Evolutionary conservation across 306 rosid species (phyloP), one percentile per base, ranked within the genome.

Genomic region (Cucurbita ficifolia): DNA sequence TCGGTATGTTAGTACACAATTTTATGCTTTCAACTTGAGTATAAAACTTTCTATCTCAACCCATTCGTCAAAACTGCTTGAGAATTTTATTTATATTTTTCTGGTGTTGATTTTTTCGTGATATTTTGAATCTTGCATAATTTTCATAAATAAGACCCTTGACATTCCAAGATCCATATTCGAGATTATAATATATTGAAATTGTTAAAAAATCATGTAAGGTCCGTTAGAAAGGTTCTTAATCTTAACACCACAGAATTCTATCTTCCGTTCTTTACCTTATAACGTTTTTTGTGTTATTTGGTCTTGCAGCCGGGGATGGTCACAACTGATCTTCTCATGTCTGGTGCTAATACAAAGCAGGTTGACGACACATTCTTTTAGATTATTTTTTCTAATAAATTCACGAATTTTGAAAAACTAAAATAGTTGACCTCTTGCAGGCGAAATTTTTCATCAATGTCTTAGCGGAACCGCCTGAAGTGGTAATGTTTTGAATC

Each of bases 281-380:
- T 36, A 14, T 33, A 50, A 59, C 49, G 48, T 39, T 22, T 64
- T 76, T 42, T 70, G 80, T 74, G 29, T 33, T 40, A 56, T 76
- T 43, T 68, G 82, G 61, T 79, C 72, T 79, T 83, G 83, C 87
- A 93, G 97, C 98, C 97, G 11, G 98, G 98, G 81, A 93, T 93
- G 98, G 98, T 93, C 46, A 93, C 98, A 70, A 93, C 98, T 10
- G 97, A 93, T 83, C 98, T 93, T 83, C 98, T 93, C 55, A 90
- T 93, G 97, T 88, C 98, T 76, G 98, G 98, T 57, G 98, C 93
- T 54, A 90, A 80, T 64, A 90, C 96, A 21, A 90, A 93, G 83
- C 98, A 93, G 97, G 98, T 88, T 39, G 48, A 36, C 40, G 69
- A 75, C 49, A 59, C 52, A 74, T 39, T 35, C 17, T 67, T 4